Evolutionary conservation across 257 asterid species (phyloP).

Genomic region (Paulownia fortunei): DNA sequence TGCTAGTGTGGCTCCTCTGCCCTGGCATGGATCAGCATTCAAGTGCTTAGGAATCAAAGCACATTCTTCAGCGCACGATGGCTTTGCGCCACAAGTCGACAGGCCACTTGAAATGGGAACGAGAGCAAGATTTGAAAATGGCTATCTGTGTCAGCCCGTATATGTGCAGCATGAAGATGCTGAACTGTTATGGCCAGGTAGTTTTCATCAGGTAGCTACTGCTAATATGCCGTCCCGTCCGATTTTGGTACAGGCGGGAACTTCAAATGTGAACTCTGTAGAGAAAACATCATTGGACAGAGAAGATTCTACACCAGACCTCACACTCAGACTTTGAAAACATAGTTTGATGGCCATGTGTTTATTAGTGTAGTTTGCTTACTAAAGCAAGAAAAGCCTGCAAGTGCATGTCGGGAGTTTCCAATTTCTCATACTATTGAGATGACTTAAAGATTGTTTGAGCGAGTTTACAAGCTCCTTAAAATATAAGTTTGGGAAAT

Average conservation of each 20-base stretch:
- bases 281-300: slow-evolving; percentile 32
- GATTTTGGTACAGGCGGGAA: slow-evolving; percentile 31
- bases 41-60: slow-evolving; percentile 59
- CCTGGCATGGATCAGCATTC: slow-evolving; percentile 58
- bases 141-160: slow-evolving; percentile 44
- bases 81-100: slow-evolving; percentile 27
- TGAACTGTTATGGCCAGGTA: slow-evolving; percentile 63
- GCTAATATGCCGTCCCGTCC: slow-evolving; percentile 27
- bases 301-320: slow-evolving; percentile 55
- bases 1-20: slow-evolving; percentile 49
- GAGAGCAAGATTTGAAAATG: slow-evolving; percentile 44
- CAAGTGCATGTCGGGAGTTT: too few relatives aligned
- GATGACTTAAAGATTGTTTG: too few relatives aligned
- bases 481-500: too few relatives aligned
- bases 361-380: neutral
- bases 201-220: slow-evolving; percentile 47
- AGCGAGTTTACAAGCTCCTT: too few relatives aligned
- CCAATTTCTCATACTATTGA: too few relatives aligned
- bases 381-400: neutral
- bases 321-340: slow-evolving; percentile 60
- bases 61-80: slow-evolving; percentile 57
- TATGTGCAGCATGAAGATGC: slow-evolving; percentile 44
- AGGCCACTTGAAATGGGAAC: slow-evolving; percentile 38
- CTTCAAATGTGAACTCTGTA: slow-evolving; percentile 32
- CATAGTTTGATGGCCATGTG: neutral